Conservation (phyloP, 148 eudicot species). For the Pharnaceum exiguum region DNA sequence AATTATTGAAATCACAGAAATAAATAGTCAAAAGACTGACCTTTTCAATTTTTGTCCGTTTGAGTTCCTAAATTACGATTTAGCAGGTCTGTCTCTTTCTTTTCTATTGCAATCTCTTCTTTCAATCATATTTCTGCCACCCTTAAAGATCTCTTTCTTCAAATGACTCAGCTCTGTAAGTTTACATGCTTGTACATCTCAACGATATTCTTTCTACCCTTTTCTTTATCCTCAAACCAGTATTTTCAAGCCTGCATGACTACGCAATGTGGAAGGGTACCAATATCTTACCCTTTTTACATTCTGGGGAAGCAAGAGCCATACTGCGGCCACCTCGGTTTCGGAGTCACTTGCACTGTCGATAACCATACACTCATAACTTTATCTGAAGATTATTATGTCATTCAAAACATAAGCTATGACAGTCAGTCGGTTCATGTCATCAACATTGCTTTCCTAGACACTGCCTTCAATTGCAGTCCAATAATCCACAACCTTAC, state of each 20-base stretch:
- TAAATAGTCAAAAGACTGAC: background rate
- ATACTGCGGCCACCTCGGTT: conserved; percentile 20
- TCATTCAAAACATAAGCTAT: conserved; percentile 14
- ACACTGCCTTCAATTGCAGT: conserved; percentile 6
- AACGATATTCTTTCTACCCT: background rate
- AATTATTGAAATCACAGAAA: background rate
- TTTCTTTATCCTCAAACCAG: conserved; percentile 10
- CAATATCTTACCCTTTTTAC: conserved; percentile 24
- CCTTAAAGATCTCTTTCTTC: background rate
- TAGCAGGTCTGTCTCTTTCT: background rate
- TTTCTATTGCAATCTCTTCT: background rate
- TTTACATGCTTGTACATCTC: background rate
- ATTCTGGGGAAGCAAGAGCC: conserved; percentile 20
- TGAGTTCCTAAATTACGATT: background rate
- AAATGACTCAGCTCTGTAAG: conserved; percentile 1
- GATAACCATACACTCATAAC: conserved; percentile 7
- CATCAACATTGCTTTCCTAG: conserved; percentile 12
- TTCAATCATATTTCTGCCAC: no score
- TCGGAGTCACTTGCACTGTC: conserved; percentile 10
- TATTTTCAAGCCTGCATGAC: conserved; percentile 21
- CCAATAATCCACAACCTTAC: conserved; percentile 11
- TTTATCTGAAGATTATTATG: conserved; percentile 14
- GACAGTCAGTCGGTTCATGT: conserved; percentile 9
- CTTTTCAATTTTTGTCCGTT: background rate
- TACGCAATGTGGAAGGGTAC: conserved; percentile 14